Base-by-base conservation (phyloP, 257 asterid genomes). In the Coffea canephora region DNA sequence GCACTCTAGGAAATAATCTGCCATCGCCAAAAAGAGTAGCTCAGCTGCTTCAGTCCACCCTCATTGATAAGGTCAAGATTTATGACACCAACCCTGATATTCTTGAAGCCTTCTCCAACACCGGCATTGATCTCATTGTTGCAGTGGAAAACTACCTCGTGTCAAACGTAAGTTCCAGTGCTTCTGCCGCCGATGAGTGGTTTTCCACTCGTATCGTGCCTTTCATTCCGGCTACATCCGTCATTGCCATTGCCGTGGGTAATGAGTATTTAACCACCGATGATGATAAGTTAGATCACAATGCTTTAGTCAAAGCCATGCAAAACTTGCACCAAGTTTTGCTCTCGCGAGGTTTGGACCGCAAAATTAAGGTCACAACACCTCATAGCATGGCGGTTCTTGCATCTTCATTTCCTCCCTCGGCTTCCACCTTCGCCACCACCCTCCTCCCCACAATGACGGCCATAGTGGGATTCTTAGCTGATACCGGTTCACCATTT, bases 371-470 rank as follows among this genome's bases (percentile, higher is more conserved):
- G 85, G 87, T 89, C 73, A 85, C 91, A 0, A 92, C 97, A 0
- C 92, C 94, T 1, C 95, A 90, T 74, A 90, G 92, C 78, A 89
- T 90, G 91, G 91, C 90, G 25, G 89, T 92, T 31, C 89, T 92
- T 46, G 93, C 91, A 50, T 31, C 93, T 74, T 92, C 97, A 0
- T 92, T 89, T 75, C 93, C 97, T 25, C 97, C 97, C 3, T 90
- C 94, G 0, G 82, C 91, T 2, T 79, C 93, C 84, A 84, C 89
- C 57, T 91, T 92, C 45, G 91, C 89, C 50, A 81, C 87, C 84
- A 84, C 83, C 48, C 90, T 88, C 77, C 82, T 84, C 74, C 93
- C 91, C 0, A 59, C 87, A 50, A 87, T 92, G 89, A 89, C 93
- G 6, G 79, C 88, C 73, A 78, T 92, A 27, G 84, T 91, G 11